Conservation (phyloP, 345 rosid genomes). For the Sonneratia alba region DNA sequence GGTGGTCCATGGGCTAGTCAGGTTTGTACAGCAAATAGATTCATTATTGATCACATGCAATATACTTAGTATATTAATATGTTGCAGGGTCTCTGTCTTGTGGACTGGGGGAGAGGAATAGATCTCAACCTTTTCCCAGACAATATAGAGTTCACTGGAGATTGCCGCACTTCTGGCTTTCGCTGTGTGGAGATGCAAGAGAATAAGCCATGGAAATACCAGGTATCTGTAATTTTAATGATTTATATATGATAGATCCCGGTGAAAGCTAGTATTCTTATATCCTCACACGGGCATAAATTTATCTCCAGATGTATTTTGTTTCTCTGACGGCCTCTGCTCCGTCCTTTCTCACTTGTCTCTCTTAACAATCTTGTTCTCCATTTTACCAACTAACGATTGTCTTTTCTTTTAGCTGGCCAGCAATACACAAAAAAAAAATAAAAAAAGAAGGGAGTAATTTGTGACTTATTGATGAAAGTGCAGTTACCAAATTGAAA, state of each 20-base stretch:
- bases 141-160: conserved; percentile 50
- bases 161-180: conserved; percentile 87
- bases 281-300: not conserved
- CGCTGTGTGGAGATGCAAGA: conserved; percentile 85
- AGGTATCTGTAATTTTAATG: conserved; percentile 32
- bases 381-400: not conserved
- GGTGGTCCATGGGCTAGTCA: conserved; percentile 66
- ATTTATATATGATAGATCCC: not conserved
- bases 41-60: not conserved
- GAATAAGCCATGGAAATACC: conserved; percentile 84
- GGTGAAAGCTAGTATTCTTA: not conserved
- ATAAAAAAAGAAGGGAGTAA: not conserved
- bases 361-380: not conserved
- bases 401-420: not conserved
- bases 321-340: not conserved
- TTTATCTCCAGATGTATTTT: conserved; percentile 5
- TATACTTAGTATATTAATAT: not conserved
- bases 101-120: conserved; percentile 96
- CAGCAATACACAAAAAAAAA: not conserved
- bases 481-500: not conserved
- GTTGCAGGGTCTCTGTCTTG: conserved; percentile 83
- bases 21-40: conserved; percentile 28
- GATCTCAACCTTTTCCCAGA: conserved; percentile 70
- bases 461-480: not conserved
- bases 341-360: not conserved